phyloP scores from a whole-genome alignment of 2,329 filamentous ascomycete genomes.

The Ceratocystis eucalypticola region DNA sequence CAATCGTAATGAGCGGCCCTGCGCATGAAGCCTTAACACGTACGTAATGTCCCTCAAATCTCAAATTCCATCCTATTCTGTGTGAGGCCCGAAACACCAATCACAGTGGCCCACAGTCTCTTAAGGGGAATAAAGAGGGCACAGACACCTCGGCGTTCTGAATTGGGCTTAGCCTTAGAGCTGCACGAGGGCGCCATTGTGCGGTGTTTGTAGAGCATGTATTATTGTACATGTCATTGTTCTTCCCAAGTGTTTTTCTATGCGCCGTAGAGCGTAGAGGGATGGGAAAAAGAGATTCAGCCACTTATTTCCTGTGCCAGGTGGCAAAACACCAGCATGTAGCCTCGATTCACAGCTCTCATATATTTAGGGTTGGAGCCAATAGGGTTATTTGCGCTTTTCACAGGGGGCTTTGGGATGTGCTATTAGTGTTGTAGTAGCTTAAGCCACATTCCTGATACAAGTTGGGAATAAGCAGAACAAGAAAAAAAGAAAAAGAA shows the following conservation, averaged over 20 bases:
- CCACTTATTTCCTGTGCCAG: too few relatives aligned
- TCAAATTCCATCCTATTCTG: constrained; percentile 6
- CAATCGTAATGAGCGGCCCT: neutral
- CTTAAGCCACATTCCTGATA: neutral
- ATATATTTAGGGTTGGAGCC: too few relatives aligned
- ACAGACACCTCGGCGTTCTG: constrained; percentile 3
- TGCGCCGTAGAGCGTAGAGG: too few relatives aligned
- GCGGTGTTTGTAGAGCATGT: neutral
- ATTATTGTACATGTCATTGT: neutral
- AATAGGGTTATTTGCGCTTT: neutral
- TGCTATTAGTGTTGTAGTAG: neutral
- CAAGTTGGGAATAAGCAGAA: neutral
- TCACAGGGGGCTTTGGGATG: neutral
- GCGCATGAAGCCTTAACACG: neutral
- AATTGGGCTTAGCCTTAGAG: neutral
- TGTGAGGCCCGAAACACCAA: neutral
- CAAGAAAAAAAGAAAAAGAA: neutral
- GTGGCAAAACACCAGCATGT: too few relatives aligned
- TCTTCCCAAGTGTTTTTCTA: neutral
- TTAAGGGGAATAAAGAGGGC: neutral
- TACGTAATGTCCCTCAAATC: constrained; percentile 1
- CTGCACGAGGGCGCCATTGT: constrained; percentile 4
- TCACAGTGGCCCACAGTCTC: neutral
- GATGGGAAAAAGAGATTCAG: too few relatives aligned
- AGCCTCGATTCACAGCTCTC: too few relatives aligned